Base-by-base conservation (phyloP, 345 rosid species). In the Jatropha curcas region DNA sequence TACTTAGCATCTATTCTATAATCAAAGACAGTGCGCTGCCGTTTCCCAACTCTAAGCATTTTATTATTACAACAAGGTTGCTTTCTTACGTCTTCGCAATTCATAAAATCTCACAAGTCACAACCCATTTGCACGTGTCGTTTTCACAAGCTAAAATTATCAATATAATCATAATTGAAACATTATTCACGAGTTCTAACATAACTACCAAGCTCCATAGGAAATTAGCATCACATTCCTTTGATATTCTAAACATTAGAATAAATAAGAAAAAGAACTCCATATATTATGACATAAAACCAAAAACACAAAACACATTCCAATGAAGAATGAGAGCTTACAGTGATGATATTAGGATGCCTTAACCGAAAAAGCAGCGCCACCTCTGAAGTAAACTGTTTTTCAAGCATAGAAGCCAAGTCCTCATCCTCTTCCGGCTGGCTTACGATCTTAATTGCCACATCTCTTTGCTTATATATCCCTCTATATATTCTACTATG, bases 401-500 rank as follows among this genome's bases (percentile, higher is more conserved):
- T 82, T 79, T 90, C 91, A 74, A 90, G 87, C 77, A 78, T 27
- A 34, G 68, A 46, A 65, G 93, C 96, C 83, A 88, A 75, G 68
- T 76, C 78, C 78, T 75, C 93, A 67, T 90, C 96, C 65, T 90
- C 96, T 80, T 87, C 86, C 9, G 93, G 96, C 78, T 88, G 91
- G 76, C 93, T 86, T 39, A 88, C 76, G 46, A 90, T 82, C 88
- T 90, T 90, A 72, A 90, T 87, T 7, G 96, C 96, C 25, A 88
- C 96, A 73, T 87, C 90, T 71, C 68, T 82, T 70, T 88, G 90
- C 83, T 85, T 88, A 62, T 90, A 90, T 1, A 87, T 77, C 68
- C 96, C 96, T 77, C 88, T 78, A 76, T 90, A 90, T 66, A 90
- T 86, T 89, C 96, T 85, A 74, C 96, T 88, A 65, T 90, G 96